Percentiles rank a stretch among this genome's conserved stretches.
These are phyloP conservation scores for Lactuca sativa DNA, from an alignment of 129 eudicot species.

Conservation along the genomic window DNA sequence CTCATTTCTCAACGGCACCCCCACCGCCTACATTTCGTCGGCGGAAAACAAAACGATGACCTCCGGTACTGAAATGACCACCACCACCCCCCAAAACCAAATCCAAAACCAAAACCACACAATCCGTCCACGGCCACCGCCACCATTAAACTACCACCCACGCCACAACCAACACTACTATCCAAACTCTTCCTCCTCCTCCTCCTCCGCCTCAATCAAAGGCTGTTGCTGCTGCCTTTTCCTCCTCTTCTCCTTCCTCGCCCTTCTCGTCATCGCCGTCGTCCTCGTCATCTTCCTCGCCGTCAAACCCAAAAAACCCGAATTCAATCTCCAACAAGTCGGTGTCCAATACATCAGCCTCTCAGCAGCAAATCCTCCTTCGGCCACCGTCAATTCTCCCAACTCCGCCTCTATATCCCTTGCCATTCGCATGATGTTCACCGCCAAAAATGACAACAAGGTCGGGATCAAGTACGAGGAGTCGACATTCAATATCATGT, in stretches of 20 bases:
- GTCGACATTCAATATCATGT: constrained; percentile 85
- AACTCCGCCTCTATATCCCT: constrained; percentile 68
- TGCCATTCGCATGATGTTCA: constrained; percentile 57
- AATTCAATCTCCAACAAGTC: constrained; percentile 78
- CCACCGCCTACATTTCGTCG: constrained; percentile 4
- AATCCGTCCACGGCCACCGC: constrained; percentile 23
- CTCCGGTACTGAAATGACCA: constrained; percentile 17
- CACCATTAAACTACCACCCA: constrained; percentile 30
- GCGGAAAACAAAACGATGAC: constrained; percentile 16
- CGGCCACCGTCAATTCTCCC: constrained; percentile 32
- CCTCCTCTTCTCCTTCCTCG: constrained; percentile 87
- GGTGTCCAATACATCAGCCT: constrained; percentile 73
- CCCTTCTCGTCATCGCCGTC: constrained; percentile 68
- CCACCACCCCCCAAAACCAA: constrained; percentile 22
- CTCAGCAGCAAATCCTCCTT: constrained; percentile 30
- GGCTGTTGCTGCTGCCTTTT: constrained; percentile 98
- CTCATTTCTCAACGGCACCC: constrained; percentile 2
- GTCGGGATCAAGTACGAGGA: constrained; percentile 83
- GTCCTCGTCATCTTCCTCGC: constrained; percentile 76
- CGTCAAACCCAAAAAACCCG: constrained; percentile 80
- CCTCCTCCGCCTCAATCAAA: constrained; percentile 69
- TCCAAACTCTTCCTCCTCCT: constrained; percentile 48
- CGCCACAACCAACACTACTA: constrained; percentile 38
- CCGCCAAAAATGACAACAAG: constrained; percentile 72
- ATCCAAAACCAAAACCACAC: constrained; percentile 29